Evolutionary conservation across 2,329 filamentous ascomycete species (phyloP).

Genomic region (Fusarium sp.): DNA sequence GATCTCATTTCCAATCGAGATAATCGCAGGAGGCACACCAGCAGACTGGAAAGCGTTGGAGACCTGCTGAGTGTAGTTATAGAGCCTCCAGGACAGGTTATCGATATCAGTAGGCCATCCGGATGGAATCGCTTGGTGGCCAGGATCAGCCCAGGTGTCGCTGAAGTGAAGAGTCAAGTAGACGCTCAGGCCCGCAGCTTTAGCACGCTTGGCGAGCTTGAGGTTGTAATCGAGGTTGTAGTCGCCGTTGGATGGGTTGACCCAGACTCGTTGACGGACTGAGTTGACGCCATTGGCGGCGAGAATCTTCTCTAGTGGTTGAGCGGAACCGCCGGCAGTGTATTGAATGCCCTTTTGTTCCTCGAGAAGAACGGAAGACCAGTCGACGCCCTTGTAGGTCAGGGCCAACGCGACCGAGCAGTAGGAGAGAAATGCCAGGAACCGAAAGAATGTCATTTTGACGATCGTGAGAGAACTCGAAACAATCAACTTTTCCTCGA

Average conservation of each 20-base stretch:
- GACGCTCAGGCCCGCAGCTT: conserved; percentile 70
- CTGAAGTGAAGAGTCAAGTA: conserved; percentile 74
- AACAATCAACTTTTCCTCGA: too few relatives aligned
- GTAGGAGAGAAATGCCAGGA: conserved; percentile 29
- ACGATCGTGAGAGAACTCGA: not conserved
- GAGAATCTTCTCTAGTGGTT: conserved; percentile 73
- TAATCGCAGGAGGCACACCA: conserved; percentile 67
- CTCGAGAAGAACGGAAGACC: conserved; percentile 74
- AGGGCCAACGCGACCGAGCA: conserved; percentile 55
- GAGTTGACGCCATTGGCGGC: conserved; percentile 73
- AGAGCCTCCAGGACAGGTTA: conserved; percentile 69
- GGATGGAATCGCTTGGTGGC: conserved; percentile 69
- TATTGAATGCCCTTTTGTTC: conserved; percentile 72
- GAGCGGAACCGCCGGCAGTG: conserved; percentile 64
- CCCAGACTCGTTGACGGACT: conserved; percentile 78
- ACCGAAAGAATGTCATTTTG: conserved; percentile 31
- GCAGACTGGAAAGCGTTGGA: conserved; percentile 69
- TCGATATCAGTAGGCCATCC: conserved; percentile 73
- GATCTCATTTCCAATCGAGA: conserved; percentile 82
- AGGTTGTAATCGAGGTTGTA: conserved; percentile 80
- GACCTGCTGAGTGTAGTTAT: conserved; percentile 75
- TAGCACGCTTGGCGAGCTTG: conserved; percentile 72
- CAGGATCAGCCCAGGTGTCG: conserved; percentile 78
- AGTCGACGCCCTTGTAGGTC: conserved; percentile 75
- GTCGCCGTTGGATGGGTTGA: conserved; percentile 71